These are phyloP conservation scores for Quercus suber DNA, from an alignment of 306 rosid genomes.

Conservation along the genomic window DNA sequence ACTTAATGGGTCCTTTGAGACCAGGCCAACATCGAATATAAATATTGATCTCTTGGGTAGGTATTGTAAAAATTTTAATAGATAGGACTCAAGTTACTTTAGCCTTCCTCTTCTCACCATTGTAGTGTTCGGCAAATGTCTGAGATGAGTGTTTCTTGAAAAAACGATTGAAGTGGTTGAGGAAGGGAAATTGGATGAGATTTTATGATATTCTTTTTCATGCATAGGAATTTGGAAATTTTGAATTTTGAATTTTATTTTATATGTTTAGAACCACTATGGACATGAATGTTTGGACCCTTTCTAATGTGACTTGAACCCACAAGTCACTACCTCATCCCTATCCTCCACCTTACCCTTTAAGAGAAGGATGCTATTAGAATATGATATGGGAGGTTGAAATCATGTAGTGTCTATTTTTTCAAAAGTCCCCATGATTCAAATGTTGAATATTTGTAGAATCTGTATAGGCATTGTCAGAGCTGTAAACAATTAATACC, in stretches of 20 bases:
- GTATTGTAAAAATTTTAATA: neutral
- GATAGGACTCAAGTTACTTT: neutral
- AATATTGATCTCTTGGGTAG: neutral
- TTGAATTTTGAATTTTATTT: neutral
- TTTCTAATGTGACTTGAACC: too few relatives aligned
- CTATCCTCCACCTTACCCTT: too few relatives aligned
- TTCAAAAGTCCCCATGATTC: too few relatives aligned
- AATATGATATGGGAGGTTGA: too few relatives aligned
- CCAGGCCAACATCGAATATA: neutral
- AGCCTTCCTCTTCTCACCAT: neutral
- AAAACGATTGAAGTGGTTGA: neutral
- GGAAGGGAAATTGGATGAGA: neutral
- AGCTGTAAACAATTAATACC: neutral
- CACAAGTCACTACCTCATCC: too few relatives aligned
- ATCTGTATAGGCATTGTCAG: neutral
- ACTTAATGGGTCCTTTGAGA: neutral
- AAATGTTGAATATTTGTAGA: too few relatives aligned
- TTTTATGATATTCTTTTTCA: neutral
- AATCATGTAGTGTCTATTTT: too few relatives aligned
- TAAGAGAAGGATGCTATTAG: too few relatives aligned
- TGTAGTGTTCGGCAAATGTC: neutral
- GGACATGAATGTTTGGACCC: neutral
- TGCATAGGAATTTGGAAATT: neutral
- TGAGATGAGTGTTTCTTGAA: neutral
- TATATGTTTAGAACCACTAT: neutral